Evolutionary conservation across 805 yeast species (phyloP).

Genomic region (Blastobotrys muscicola): DNA sequence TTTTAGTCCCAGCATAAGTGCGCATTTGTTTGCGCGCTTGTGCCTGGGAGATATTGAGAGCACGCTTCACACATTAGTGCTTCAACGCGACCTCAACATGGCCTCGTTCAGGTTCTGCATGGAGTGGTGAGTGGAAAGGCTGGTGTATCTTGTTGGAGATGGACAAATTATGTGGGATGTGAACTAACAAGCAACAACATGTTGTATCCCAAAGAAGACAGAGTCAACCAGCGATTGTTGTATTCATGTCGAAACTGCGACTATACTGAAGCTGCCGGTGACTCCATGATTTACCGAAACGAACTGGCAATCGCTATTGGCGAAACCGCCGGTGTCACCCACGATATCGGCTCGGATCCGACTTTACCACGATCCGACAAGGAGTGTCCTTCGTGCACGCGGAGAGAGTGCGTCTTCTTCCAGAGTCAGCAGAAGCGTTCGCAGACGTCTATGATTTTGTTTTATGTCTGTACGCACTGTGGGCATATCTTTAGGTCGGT

Average conservation of each 20-base stretch:
- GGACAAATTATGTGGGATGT: background rate
- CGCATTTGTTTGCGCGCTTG: background rate
- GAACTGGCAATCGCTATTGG: conserved; percentile 84
- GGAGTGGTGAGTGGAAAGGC: conserved; percentile 43
- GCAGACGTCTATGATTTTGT: conserved; percentile 75
- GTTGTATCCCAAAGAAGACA: conserved; percentile 96
- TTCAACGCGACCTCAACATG: conserved; percentile 33
- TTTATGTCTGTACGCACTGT: conserved; percentile 80
- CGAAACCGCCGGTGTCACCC: conserved; percentile 95
- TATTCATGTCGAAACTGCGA: conserved; percentile 94
- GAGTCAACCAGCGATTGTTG: conserved; percentile 59
- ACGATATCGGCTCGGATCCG: conserved; percentile 94
- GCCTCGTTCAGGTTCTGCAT: conserved; percentile 94
- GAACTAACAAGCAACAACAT: conserved; percentile 62
- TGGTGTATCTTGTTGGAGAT: background rate
- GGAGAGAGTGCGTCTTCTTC: conserved; percentile 88
- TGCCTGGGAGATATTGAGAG: background rate
- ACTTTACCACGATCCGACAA: conserved; percentile 93
- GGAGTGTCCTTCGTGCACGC: conserved; percentile 84
- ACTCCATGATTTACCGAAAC: conserved; percentile 78
- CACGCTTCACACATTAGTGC: no score
- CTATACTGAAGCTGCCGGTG: conserved; percentile 84
- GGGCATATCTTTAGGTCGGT: conserved; percentile 49
- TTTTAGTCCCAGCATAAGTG: no score
- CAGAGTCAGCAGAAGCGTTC: conserved; percentile 92